Evolutionary conservation across 352 stramenopile genomes (phyloP).

Genomic region (Phytopythium ostracodes): DNA sequence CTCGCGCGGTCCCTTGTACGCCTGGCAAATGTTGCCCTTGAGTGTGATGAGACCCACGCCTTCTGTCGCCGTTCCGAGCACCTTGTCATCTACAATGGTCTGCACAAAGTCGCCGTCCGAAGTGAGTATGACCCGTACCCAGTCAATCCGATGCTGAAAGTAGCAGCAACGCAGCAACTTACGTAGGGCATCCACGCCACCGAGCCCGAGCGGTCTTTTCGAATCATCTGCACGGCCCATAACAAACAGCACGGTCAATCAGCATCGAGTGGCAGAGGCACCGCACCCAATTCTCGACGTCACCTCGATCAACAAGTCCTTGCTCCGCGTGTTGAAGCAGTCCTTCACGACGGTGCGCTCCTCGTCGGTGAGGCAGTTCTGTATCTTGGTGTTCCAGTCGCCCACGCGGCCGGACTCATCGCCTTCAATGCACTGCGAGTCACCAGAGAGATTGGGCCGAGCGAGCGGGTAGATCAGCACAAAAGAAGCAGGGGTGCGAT

Average conservation of each 20-base stretch:
- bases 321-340: conserved; percentile 58
- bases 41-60: conserved; percentile 62
- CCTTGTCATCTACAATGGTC: conserved; percentile 55
- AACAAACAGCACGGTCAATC: not conserved
- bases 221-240: conserved; percentile 50
- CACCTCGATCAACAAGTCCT: conserved; percentile 49
- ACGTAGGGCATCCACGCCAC: conserved; percentile 80
- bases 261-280: not conserved
- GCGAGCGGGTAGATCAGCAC: too few relatives aligned
- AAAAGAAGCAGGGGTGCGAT: too few relatives aligned
- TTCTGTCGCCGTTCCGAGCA: conserved; percentile 52
- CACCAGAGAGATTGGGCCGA: not conserved
- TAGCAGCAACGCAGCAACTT: conserved; percentile 9
- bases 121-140: not conserved
- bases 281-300: not conserved
- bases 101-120: conserved; percentile 13
- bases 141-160: not conserved
- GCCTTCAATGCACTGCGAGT: conserved; percentile 64
- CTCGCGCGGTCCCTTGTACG: conserved; percentile 61
- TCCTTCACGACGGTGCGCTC: conserved; percentile 48
- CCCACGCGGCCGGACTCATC: conserved; percentile 63
- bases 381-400: conserved; percentile 68
- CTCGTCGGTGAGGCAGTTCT: conserved; percentile 64
- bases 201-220: conserved; percentile 35
- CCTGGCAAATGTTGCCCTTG: conserved; percentile 50